Evolutionary conservation across 805 yeast species (phyloP).

Genomic region (Hanseniaspora occidentalis): DNA sequence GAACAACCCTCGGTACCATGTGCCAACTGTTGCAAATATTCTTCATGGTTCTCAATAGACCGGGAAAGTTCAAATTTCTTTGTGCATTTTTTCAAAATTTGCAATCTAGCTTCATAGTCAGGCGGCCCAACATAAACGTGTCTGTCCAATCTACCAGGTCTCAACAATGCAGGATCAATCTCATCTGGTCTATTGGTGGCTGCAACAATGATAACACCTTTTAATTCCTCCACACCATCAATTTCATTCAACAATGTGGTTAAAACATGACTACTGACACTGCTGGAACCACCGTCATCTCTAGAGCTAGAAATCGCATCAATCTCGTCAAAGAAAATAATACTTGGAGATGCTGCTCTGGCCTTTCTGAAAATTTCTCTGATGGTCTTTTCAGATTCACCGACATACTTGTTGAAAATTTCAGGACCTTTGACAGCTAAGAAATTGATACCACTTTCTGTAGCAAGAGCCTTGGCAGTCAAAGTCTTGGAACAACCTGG

Average conservation of each 20-base stretch:
- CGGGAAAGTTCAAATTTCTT: conserved; percentile 42
- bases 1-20: conserved; percentile 76
- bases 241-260: conserved; percentile 88
- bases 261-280: conserved; percentile 72
- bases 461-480: conserved; percentile 90
- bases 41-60: conserved; percentile 35
- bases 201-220: conserved; percentile 87
- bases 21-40: conserved; percentile 30
- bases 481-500: conserved; percentile 96
- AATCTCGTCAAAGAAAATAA: conserved; percentile 90
- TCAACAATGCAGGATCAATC: conserved; percentile 80
- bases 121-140: conserved; percentile 92
- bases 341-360: conserved; percentile 87
- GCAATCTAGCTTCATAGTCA: conserved; percentile 63
- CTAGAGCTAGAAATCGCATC: conserved; percentile 84
- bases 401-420: conserved; percentile 86
- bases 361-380: conserved; percentile 90
- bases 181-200: conserved; percentile 94
- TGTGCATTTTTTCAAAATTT: conserved; percentile 63
- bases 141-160: conserved; percentile 94
- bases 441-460: conserved; percentile 89
- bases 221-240: conserved; percentile 92
- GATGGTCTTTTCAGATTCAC: conserved; percentile 89
- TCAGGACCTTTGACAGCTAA: conserved; percentile 96
- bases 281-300: conserved; percentile 44